Percentiles rank a stretch among this genome's conserved stretches.
Evolutionary conservation across 495 filamentous ascomycete species (phyloP).

Genomic region (Penicillium egyptiacum): DNA sequence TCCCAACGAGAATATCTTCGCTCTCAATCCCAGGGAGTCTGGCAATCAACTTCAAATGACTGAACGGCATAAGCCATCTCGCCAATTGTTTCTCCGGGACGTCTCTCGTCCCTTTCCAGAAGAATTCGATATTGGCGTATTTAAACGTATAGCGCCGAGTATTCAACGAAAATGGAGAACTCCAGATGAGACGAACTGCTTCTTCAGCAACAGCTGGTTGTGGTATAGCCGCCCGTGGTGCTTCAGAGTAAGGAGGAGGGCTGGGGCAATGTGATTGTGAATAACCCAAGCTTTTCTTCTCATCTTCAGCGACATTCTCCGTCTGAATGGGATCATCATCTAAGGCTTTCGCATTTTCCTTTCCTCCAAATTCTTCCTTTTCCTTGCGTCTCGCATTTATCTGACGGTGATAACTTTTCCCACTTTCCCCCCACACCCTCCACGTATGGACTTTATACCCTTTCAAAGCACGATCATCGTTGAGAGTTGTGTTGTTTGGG

Average conservation of each 20-base stretch:
- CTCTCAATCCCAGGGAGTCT: neutral
- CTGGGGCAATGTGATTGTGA: neutral
- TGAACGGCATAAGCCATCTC: slow-evolving; percentile 13
- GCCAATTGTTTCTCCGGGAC: slow-evolving; percentile 5
- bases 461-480: slow-evolving; percentile 13
- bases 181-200: slow-evolving; percentile 12
- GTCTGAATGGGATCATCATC: neutral
- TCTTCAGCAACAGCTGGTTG: slow-evolving; percentile 13
- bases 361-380: no score
- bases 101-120: slow-evolving; percentile 22
- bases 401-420: slow-evolving; percentile 13
- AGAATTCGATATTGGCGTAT: slow-evolving; percentile 15
- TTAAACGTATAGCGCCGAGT: slow-evolving; percentile 12
- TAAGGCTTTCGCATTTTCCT: neutral
- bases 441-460: slow-evolving; percentile 23
- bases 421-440: slow-evolving; percentile 19
- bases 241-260: no score
- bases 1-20: slow-evolving; percentile 2
- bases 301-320: no score
- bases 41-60: slow-evolving; percentile 20
- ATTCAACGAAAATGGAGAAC: slow-evolving; percentile 9
- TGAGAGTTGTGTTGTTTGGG: slow-evolving; percentile 9
- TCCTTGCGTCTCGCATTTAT: slow-evolving; percentile 17
- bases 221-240: neutral
- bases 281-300: no score